These are phyloP conservation scores for Inga oerstediana DNA, from an alignment of 306 rosid genomes.

Conservation along the genomic window DNA sequence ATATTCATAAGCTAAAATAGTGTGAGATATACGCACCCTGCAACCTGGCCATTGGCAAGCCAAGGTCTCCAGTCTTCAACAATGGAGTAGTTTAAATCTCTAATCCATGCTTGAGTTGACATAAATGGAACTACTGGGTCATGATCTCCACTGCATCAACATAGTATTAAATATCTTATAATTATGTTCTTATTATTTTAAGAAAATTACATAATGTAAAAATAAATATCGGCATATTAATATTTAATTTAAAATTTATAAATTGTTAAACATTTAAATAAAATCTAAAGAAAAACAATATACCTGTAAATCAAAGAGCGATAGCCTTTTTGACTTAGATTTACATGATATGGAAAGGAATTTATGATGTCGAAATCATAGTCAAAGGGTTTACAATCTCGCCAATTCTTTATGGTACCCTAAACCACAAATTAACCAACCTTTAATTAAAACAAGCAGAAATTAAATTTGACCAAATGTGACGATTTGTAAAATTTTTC, in stretches of 20 bases:
- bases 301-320: neutral
- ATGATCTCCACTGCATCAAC: neutral
- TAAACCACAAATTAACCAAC: neutral
- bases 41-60: neutral
- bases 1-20: neutral
- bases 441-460: too few relatives aligned
- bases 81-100: neutral
- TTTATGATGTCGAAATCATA: neutral
- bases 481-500: neutral
- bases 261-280: too few relatives aligned
- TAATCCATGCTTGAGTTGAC: neutral
- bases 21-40: neutral
- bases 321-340: neutral
- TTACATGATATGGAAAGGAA: neutral
- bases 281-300: neutral
- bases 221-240: too few relatives aligned
- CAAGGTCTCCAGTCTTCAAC: neutral
- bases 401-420: neutral
- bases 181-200: neutral
- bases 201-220: too few relatives aligned
- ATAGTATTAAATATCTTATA: neutral
- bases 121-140: neutral
- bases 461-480: too few relatives aligned
- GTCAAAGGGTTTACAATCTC: neutral
- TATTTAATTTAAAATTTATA: too few relatives aligned